Evolutionary conservation across 441 rosid species (phyloP).

Genomic region (Viola pubescens): DNA sequence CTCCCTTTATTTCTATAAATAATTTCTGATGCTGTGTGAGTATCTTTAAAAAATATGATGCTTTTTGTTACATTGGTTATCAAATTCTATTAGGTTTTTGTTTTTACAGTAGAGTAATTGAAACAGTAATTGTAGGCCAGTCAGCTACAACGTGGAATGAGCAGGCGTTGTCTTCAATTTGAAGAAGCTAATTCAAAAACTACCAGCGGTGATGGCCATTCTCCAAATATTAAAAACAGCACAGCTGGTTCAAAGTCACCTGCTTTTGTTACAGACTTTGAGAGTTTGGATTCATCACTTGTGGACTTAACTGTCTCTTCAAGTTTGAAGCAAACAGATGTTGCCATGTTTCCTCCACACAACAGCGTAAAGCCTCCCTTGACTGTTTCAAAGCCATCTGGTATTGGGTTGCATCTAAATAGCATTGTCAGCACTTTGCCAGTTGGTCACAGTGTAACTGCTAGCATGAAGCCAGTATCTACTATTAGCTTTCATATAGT

Average conservation of each 20-base stretch:
- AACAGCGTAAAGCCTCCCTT: constrained; percentile 21
- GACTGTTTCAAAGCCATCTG: constrained; percentile 34
- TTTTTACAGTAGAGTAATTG: constrained; percentile 23
- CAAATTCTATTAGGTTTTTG: constrained; percentile 7
- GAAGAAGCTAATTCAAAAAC: constrained; percentile 33
- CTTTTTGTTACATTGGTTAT: background rate
- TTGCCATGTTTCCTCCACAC: constrained; percentile 14
- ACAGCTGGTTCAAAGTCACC: constrained; percentile 17
- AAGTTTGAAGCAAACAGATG: constrained; percentile 14
- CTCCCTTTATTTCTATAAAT: no score
- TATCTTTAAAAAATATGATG: no score
- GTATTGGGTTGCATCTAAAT: constrained; percentile 60
- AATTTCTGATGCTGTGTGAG: no score
- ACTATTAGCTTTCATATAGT: constrained; percentile 14
- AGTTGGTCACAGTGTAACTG: constrained; percentile 18
- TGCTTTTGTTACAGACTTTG: constrained; percentile 21
- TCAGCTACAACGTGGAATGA: constrained; percentile 44
- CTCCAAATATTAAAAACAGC: constrained; percentile 19
- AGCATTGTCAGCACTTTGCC: constrained; percentile 31
- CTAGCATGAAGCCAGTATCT: constrained; percentile 16
- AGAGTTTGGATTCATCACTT: constrained; percentile 23
- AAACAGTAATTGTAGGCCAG: constrained; percentile 23
- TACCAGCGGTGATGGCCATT: constrained; percentile 10
- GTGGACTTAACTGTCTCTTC: constrained; percentile 17
- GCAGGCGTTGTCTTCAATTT: constrained; percentile 62